A percentile compares a stretch with the other conserved stretches of the same genome.
phyloP scores from a whole-genome alignment of 2,329 filamentous ascomycete species.

The Aschersonia sp. region DNA sequence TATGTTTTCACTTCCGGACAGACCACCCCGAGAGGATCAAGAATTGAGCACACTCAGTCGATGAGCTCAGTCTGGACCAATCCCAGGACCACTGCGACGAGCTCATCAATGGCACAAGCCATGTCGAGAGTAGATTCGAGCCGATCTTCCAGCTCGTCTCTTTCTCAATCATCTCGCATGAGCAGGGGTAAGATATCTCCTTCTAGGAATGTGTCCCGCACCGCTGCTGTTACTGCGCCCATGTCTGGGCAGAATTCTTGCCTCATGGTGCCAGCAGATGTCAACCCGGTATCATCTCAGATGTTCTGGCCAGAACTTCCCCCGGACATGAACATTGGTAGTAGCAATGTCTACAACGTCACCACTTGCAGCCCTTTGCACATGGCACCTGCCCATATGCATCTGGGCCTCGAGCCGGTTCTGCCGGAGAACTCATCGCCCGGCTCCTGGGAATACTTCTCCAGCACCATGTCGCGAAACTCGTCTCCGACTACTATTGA shows the following conservation, averaged over 20 bases:
- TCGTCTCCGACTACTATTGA: slow-evolving; percentile 35
- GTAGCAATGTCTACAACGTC: slow-evolving; percentile 27
- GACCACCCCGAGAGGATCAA: slow-evolving; percentile 34
- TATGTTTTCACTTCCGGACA: slow-evolving; percentile 40
- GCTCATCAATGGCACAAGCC: slow-evolving; percentile 18
- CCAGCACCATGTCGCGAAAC: slow-evolving; percentile 35
- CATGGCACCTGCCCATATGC: slow-evolving; percentile 41
- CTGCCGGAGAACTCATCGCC: slow-evolving; percentile 34
- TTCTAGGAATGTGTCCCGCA: slow-evolving; percentile 25
- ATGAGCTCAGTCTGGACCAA: slow-evolving; percentile 35
- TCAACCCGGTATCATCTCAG: slow-evolving; percentile 29
- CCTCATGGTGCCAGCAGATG: slow-evolving; percentile 34
- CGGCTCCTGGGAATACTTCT: slow-evolving; percentile 37
- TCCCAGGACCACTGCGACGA: slow-evolving; percentile 18
- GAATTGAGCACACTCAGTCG: slow-evolving; percentile 29
- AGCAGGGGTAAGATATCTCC: slow-evolving; percentile 34
- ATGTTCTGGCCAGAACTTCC: slow-evolving; percentile 35
- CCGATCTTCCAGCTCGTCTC: slow-evolving; percentile 26
- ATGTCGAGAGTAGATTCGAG: slow-evolving; percentile 24
- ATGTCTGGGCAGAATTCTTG: slow-evolving; percentile 36
- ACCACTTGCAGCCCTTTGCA: slow-evolving; percentile 31
- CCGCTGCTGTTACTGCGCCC: slow-evolving; percentile 17
- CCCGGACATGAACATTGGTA: slow-evolving; percentile 28
- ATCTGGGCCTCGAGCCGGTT: slow-evolving; percentile 35
- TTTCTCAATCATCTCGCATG: slow-evolving; percentile 35